Base-by-base conservation (phyloP, 2,329 filamentous ascomycete species). In the Didymella sp. region DNA sequence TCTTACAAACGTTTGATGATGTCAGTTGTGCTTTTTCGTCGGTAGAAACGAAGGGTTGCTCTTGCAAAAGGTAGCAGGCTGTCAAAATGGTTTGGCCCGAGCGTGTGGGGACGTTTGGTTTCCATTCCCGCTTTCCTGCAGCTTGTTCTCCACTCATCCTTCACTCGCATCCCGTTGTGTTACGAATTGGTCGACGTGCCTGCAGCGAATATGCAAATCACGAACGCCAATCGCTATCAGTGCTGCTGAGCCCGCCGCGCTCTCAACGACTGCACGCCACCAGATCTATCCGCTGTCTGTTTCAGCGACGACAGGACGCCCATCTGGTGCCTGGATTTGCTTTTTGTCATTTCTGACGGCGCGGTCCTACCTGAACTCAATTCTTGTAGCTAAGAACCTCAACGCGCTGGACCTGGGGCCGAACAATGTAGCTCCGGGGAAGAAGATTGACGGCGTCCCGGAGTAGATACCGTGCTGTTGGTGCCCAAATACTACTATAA, bases 231-330 rank as follows among this genome's bases (percentile, higher is more conserved):
- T 56, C 11, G 28, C 19, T 11, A 21, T n/a, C 11, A 37, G 15
- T n/a, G 17, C 17, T 40, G 13, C 28, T n/a, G 27, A 31, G 33
- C 15, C 40, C 27, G 25, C 12, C 15, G 28, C 42, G 37, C 17
- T 42, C 24, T 22, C 30, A 30, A 47, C 47, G 25, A 47, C 33
- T 37, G 42, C n/a, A 40, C 45, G 56, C 55, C 55, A 53, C 43
- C 38, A 49, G 55, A 44, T 57, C 43, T 48, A 47, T 37, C 40
- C 49, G 31, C 40, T 49, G 27, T 41, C 7, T n/a, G 40, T 53
- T 42, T 41, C 40, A 35, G n/a, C 27, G 27, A 19, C 49, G 40
- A 30, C 40, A 54, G 45, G 50, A 25, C 21, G 38, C 44, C 31
- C 38, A 35, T 37, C 30, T 13, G 13, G 45, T 47, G 8, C 35